A percentile compares a stretch with the other conserved stretches of the same genome.
Evolutionary conservation across 805 yeast species (phyloP).

Genomic region (Metschnikowia orientalis): DNA sequence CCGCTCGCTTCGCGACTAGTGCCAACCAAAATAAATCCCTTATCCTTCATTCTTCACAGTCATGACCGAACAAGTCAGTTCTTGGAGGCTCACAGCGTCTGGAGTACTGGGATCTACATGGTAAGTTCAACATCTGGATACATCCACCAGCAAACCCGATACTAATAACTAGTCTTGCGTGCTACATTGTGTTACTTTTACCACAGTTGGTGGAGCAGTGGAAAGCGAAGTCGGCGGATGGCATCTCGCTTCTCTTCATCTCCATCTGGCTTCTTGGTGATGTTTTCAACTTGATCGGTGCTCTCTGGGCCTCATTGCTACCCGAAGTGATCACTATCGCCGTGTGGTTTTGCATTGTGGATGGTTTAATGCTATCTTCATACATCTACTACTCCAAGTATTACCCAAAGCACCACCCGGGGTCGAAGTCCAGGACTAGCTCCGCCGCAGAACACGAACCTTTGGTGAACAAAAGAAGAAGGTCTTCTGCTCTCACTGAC

Average conservation of each 20-base stretch:
- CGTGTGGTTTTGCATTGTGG: slow-evolving; percentile 74
- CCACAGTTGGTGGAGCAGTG: slow-evolving; percentile 82
- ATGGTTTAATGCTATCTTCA: slow-evolving; percentile 51
- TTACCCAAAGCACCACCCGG: slow-evolving; percentile 38
- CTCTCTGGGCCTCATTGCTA: slow-evolving; percentile 64
- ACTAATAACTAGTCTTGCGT: slow-evolving; percentile 47
- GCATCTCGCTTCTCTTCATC: slow-evolving; percentile 66
- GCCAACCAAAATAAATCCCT: too few species aligned
- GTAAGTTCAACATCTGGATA: slow-evolving; percentile 25
- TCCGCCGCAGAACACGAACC: slow-evolving; percentile 21
- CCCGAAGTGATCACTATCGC: slow-evolving; percentile 70
- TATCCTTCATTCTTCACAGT: slow-evolving; percentile 4
- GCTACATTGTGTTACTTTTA: slow-evolving; percentile 72
- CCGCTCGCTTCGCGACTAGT: too few species aligned
- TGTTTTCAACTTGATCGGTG: slow-evolving; percentile 59
- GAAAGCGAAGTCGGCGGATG: slow-evolving; percentile 70
- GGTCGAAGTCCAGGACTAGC: slow-evolving; percentile 5
- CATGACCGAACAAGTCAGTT: slow-evolving; percentile 9
- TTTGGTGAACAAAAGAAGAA: slow-evolving; percentile 36
- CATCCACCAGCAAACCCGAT: background rate
- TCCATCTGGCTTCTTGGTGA: slow-evolving; percentile 72
- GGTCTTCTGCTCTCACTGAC: slow-evolving; percentile 50
- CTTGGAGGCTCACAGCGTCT: slow-evolving; percentile 43
- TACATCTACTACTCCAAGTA: slow-evolving; percentile 53
- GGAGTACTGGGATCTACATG: slow-evolving; percentile 68